phyloP scores from a whole-genome alignment of 352 stramenopile genomes.

The Thalassiosira delicatula region DNA sequence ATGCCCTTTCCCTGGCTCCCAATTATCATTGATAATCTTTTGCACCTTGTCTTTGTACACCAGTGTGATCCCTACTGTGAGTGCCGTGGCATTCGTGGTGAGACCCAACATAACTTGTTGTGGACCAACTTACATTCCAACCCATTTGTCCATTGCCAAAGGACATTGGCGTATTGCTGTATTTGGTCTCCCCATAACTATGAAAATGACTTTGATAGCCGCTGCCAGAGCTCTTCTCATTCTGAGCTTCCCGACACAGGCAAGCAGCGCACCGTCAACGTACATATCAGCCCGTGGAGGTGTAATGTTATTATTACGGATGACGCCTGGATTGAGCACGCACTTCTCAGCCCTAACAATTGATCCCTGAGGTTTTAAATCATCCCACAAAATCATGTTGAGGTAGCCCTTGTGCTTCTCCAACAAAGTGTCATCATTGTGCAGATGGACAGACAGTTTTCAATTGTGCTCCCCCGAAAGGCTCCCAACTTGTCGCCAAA shows the following conservation, averaged over 20 bases:
- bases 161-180: neutral
- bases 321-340: neutral
- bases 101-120: conserved; percentile 26
- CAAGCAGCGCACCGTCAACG: conserved; percentile 36
- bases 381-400: conserved; percentile 31
- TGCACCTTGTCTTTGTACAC: conserved; percentile 25
- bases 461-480: conserved; percentile 32
- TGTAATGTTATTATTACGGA: neutral
- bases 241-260: neutral
- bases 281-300: neutral
- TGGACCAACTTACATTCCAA: neutral
- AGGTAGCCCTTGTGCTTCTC: conserved; percentile 22
- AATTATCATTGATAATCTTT: neutral
- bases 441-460: too few species aligned
- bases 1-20: neutral
- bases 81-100: neutral
- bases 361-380: too few species aligned
- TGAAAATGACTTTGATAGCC: conserved; percentile 41
- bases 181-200: conserved; percentile 30
- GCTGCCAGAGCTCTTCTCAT: neutral
- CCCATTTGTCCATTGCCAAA: conserved; percentile 53
- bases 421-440: too few species aligned
- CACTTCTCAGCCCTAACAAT: neutral
- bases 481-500: conserved; percentile 33
- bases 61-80: conserved; percentile 30